A percentile compares a stretch with the other conserved stretches of the same genome.
phyloP scores from a whole-genome alignment of 495 filamentous ascomycete genomes.

The Trichoderma reesei region DNA sequence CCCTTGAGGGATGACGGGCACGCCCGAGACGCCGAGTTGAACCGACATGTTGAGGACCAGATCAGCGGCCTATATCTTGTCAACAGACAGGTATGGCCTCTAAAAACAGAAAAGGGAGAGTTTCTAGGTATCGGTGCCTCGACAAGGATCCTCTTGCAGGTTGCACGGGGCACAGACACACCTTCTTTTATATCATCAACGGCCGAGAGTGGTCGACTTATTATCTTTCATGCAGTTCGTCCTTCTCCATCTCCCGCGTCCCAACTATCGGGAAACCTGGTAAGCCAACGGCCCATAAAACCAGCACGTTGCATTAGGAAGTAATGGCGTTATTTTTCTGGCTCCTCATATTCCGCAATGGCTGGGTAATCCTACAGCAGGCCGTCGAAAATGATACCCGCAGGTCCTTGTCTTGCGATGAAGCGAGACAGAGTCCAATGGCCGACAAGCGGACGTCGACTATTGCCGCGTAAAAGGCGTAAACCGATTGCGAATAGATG shows the following conservation, averaged over 20 bases:
- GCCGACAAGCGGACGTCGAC: neutral
- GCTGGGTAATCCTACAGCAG: neutral
- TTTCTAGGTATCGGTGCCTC: neutral
- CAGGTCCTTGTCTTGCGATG: neutral
- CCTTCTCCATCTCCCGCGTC: constrained; percentile 39
- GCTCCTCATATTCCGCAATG: neutral
- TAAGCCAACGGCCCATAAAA: neutral
- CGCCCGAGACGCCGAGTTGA: neutral
- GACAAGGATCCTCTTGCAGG: neutral
- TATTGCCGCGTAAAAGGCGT: neutral
- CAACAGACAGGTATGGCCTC: no score
- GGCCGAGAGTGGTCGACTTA: neutral
- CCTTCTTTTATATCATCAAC: neutral
- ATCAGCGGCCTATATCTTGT: neutral
- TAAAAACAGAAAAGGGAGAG: no score
- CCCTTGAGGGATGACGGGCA: neutral
- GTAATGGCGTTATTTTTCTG: neutral
- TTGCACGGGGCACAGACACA: neutral
- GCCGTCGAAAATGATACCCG: neutral
- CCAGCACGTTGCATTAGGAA: neutral
- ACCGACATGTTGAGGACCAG: neutral
- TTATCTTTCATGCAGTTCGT: neutral
- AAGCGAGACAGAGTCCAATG: neutral
- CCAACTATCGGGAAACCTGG: constrained; percentile 18
- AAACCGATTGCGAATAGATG: neutral